Evolutionary conservation across 164 flowering plant genomes (phyloP).

Genomic region (Annona squamosa): DNA sequence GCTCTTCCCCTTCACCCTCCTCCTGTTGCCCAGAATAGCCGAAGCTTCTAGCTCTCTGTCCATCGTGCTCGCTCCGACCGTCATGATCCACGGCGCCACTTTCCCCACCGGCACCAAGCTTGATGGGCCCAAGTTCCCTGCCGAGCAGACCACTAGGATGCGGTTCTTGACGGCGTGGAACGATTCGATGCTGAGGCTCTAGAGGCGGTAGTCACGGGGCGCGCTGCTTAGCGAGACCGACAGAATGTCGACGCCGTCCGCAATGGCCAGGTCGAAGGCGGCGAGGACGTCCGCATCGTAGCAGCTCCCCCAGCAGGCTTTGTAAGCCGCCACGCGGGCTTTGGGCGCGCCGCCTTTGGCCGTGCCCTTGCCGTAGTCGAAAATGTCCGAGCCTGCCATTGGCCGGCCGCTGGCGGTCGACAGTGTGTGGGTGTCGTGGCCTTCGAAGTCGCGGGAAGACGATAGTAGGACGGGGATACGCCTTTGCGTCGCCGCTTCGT

Average conservation of each 20-base stretch:
- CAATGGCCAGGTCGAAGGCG: slow-evolving; percentile 8
- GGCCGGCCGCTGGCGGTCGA: slow-evolving; percentile 16
- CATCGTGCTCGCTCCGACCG: slow-evolving; percentile 8
- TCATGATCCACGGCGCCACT: slow-evolving; percentile 11
- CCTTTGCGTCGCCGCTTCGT: not conserved
- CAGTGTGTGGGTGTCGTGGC: slow-evolving; percentile 21
- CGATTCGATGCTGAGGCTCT: not conserved
- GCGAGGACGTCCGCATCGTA: slow-evolving; percentile 6
- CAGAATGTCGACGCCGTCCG: slow-evolving; percentile 8
- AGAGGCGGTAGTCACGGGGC: not conserved
- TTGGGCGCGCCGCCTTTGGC: slow-evolving; percentile 12
- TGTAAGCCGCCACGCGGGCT: slow-evolving; percentile 17
- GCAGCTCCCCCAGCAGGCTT: slow-evolving; percentile 11
- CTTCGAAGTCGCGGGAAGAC: slow-evolving; percentile 15
- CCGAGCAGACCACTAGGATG: slow-evolving; percentile 2
- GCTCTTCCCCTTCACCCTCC: slow-evolving; percentile 46
- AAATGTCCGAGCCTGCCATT: slow-evolving; percentile 8
- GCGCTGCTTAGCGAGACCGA: slow-evolving; percentile 3
- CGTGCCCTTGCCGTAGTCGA: slow-evolving; percentile 7
- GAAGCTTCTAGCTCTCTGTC: slow-evolving; percentile 4
- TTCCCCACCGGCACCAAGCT: not conserved
- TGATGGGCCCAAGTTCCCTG: slow-evolving; percentile 3
- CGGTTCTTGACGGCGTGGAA: slow-evolving; percentile 4
- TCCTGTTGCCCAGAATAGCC: slow-evolving; percentile 2
- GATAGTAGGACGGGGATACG: not conserved